phyloP scores from a whole-genome alignment of 1,139 yeast genomes.

The Hanseniaspora uvarum region DNA sequence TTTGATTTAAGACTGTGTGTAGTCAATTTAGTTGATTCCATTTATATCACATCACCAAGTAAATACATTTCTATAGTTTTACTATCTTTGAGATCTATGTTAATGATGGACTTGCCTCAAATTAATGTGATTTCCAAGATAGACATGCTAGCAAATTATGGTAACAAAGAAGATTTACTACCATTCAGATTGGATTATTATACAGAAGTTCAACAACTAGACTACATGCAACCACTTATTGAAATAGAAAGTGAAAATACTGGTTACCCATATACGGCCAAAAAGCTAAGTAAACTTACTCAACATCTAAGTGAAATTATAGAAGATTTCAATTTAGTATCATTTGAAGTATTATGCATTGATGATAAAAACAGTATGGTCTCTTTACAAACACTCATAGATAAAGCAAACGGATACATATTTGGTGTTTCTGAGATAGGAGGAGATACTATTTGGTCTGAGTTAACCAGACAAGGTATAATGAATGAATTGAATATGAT shows the following conservation, averaged over 20 bases:
- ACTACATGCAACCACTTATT: constrained; percentile 55
- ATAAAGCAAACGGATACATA: constrained; percentile 85
- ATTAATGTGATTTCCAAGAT: constrained; percentile 85
- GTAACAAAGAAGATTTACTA: constrained; percentile 31
- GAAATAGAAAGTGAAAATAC: constrained; percentile 54
- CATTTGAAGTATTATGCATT: constrained; percentile 79
- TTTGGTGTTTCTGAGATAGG: constrained; percentile 90
- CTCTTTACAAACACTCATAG: constrained; percentile 60
- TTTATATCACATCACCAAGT: constrained; percentile 74
- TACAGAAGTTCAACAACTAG: constrained; percentile 82
- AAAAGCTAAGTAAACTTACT: constrained; percentile 57
- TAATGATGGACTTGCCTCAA: constrained; percentile 86
- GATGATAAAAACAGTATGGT: constrained; percentile 93
- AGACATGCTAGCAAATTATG: constrained; percentile 65
- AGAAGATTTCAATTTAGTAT: constrained; percentile 76
- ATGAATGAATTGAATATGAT: constrained; percentile 33
- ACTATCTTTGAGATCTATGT: constrained; percentile 80
- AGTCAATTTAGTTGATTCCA: constrained; percentile 78
- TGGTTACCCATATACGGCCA: constrained; percentile 39
- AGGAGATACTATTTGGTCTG: constrained; percentile 94
- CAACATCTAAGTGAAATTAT: constrained; percentile 73
- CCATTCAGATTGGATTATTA: constrained; percentile 77
- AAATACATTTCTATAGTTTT: constrained; percentile 79
- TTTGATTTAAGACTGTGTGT: constrained; percentile 70
- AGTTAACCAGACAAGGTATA: constrained; percentile 66